phyloP scores from a whole-genome alignment of 73 alveolate species.

The Tetrahymena elliotti region DNA sequence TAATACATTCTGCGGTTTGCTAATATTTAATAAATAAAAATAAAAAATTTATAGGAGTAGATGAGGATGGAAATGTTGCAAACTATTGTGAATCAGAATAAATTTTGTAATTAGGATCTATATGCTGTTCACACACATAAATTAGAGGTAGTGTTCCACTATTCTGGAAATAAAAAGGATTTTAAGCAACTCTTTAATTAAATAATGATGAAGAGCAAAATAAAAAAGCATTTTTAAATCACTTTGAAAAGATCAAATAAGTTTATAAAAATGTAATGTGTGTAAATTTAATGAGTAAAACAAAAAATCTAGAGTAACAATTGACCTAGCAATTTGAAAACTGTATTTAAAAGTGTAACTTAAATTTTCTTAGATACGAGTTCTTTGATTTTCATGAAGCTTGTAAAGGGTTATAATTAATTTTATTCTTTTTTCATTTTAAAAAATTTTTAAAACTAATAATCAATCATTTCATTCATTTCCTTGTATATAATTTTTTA shows the following conservation, averaged over 20 bases:
- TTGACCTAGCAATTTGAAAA: background rate
- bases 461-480: background rate
- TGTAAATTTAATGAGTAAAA: conserved; percentile 11
- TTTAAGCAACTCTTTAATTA: background rate
- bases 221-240: conserved; percentile 9
- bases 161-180: conserved; percentile 8
- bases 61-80: conserved; percentile 30
- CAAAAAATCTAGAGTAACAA: background rate
- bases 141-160: conserved; percentile 34
- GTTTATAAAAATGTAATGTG: background rate
- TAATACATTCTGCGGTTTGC: background rate
- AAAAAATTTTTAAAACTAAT: background rate
- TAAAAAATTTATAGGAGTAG: conserved; percentile 3
- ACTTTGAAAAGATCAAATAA: background rate
- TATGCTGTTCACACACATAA: background rate
- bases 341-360: background rate
- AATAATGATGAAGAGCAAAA: background rate
- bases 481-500: background rate
- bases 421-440: background rate
- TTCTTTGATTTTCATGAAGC: background rate
- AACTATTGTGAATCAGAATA: conserved; percentile 23
- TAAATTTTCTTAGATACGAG: background rate
- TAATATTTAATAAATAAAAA: too few relatives aligned
- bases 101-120: background rate
- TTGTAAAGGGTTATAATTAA: background rate